Evolutionary conservation across 306 rosid species (phyloP).

Genomic region (Echinosophora koreensis): DNA sequence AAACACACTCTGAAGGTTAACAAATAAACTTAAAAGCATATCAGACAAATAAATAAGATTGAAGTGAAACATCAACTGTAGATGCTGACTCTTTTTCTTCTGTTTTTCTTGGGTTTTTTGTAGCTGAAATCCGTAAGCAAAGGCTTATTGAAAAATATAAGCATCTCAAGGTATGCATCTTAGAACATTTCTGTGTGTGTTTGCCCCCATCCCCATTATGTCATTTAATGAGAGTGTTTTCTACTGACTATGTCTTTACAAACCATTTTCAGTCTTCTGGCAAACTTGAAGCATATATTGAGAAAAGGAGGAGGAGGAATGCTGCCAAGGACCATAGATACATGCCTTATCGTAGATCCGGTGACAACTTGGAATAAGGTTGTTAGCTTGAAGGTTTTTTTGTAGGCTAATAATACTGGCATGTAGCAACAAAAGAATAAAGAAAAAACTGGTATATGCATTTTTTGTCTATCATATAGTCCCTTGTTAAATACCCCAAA

Average conservation of each 20-base stretch:
- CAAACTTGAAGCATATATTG: constrained; percentile 73
- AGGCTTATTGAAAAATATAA: constrained; percentile 71
- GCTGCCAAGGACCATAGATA: constrained; percentile 80
- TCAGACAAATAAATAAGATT: constrained; percentile 23
- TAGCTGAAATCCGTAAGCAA: constrained; percentile 82
- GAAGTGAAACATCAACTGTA: constrained; percentile 15
- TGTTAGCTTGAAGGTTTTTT: constrained; percentile 32
- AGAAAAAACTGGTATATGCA: background rate
- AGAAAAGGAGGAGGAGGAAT: constrained; percentile 83
- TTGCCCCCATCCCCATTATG: background rate
- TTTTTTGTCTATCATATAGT: background rate
- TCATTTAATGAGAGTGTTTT: background rate
- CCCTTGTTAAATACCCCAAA: background rate
- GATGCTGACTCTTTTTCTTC: constrained; percentile 28
- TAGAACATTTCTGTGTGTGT: constrained; percentile 1
- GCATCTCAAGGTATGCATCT: constrained; percentile 69
- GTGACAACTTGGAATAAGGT: constrained; percentile 44
- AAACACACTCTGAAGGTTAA: background rate
- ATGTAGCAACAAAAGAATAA: background rate
- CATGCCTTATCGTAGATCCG: constrained; percentile 79
- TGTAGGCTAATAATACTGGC: constrained; percentile 1
- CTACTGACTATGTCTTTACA: constrained; percentile 5
- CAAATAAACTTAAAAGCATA: background rate
- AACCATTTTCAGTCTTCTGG: constrained; percentile 65
- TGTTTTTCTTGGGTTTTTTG: constrained; percentile 21